phyloP scores from a whole-genome alignment of 176 grass and related monocot species.

The Poa pratensis region DNA sequence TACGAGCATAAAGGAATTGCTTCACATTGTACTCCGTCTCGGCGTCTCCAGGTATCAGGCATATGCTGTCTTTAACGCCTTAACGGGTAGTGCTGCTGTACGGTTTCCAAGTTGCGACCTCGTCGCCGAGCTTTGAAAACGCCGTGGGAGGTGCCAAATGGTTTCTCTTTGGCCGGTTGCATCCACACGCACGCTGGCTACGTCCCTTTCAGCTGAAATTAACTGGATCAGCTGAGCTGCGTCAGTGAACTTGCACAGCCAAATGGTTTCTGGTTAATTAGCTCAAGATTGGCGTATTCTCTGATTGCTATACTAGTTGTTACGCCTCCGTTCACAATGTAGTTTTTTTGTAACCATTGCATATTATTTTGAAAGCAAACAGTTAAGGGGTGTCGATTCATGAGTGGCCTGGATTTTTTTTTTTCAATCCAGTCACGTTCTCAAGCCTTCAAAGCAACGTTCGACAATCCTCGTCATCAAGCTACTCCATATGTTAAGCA shows the following conservation, averaged over 20 bases:
- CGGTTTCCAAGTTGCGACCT: not conserved
- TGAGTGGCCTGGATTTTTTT: not conserved
- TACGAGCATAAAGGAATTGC: not conserved
- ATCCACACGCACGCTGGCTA: not conserved
- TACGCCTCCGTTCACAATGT: not conserved
- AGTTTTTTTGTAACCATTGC: not conserved
- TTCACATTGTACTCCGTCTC: not conserved
- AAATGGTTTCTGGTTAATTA: not conserved
- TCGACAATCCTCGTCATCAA: not conserved
- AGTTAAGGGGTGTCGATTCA: not conserved
- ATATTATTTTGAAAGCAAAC: not conserved
- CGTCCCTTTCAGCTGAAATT: conserved; percentile 5
- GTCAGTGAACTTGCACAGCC: not conserved
- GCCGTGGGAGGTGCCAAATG: conserved; percentile 12
- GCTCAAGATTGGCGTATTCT: not conserved
- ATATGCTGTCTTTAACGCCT: not conserved
- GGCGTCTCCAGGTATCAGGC: not conserved
- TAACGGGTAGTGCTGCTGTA: conserved; percentile 2
- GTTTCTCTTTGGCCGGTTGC: not conserved
- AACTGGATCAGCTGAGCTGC: not conserved
- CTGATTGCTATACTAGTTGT: not conserved
- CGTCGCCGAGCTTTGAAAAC: conserved; percentile 10
- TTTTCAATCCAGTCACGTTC: not conserved
- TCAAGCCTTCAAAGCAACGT: not conserved
- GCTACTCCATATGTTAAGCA: not conserved